phyloP scores from a whole-genome alignment of 345 rosid species.

The Noccaea caerulescens region DNA sequence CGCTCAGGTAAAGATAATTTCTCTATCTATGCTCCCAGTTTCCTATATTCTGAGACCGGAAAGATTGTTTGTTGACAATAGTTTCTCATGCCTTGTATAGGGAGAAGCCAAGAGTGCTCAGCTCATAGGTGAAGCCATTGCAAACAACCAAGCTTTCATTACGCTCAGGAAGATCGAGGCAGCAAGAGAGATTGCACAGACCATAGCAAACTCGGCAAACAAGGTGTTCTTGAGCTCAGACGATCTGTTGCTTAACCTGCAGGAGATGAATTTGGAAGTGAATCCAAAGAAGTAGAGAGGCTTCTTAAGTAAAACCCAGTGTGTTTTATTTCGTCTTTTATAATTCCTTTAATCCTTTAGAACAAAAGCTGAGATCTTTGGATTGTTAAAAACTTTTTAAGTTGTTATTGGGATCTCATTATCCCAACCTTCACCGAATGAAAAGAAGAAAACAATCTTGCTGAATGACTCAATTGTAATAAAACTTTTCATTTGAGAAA shows the following conservation, averaged over 20 bases:
- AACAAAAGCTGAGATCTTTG: slow-evolving; percentile 24
- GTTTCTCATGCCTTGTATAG: slow-evolving; percentile 44
- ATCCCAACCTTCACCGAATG: not conserved
- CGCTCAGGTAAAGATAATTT: slow-evolving; percentile 62
- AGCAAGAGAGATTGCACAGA: slow-evolving; percentile 82
- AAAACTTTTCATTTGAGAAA: not conserved
- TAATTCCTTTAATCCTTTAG: slow-evolving; percentile 5
- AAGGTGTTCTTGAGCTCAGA: slow-evolving; percentile 69
- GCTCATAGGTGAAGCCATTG: slow-evolving; percentile 91
- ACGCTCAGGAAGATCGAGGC: slow-evolving; percentile 93
- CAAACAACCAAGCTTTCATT: slow-evolving; percentile 86
- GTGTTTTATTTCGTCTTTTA: slow-evolving; percentile 10
- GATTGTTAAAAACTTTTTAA: slow-evolving; percentile 2
- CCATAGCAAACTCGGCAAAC: slow-evolving; percentile 68
- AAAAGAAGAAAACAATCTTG: not conserved
- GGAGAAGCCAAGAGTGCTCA: slow-evolving; percentile 93
- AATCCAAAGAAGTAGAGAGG: slow-evolving; percentile 31
- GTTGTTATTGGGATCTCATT: slow-evolving; percentile 16
- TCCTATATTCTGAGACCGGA: not conserved
- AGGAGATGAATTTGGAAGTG: slow-evolving; percentile 57
- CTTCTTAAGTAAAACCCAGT: slow-evolving; percentile 1
- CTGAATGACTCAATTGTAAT: slow-evolving; percentile 20
- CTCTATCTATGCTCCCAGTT: not conserved
- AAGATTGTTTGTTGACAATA: slow-evolving; percentile 19
- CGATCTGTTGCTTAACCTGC: slow-evolving; percentile 80